Percentiles rank a stretch among this genome's conserved stretches.
Conservation (phyloP, 1,139 yeast genomes). For the Hyphopichia burtonii region DNA sequence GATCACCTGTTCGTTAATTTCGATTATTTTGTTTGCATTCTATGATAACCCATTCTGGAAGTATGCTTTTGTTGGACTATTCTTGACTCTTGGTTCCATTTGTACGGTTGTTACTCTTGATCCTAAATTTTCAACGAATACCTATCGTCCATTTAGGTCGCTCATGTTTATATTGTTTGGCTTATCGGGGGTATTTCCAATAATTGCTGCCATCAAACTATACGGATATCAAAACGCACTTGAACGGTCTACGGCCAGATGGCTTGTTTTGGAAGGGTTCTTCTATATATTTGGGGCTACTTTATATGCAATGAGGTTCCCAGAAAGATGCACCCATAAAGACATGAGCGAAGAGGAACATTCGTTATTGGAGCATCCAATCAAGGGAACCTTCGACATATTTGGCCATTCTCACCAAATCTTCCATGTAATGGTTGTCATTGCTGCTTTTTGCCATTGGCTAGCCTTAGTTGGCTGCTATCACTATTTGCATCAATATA, state of each 20-base stretch:
- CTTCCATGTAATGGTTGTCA: conserved; percentile 77
- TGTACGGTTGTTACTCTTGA: conserved; percentile 68
- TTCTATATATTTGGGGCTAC: conserved; percentile 78
- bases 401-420: conserved; percentile 88
- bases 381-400: conserved; percentile 52
- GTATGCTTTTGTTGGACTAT: conserved; percentile 45
- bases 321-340: conserved; percentile 67
- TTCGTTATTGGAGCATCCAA: conserved; percentile 13
- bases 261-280: conserved; percentile 68
- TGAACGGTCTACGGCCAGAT: conserved; percentile 53
- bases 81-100: conserved; percentile 53
- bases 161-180: conserved; percentile 80
- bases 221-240: conserved; percentile 42
- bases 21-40: conserved; percentile 68
- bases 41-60: conserved; percentile 47
- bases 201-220: conserved; percentile 46
- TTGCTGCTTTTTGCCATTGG: conserved; percentile 79
- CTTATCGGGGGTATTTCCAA: conserved; percentile 72
- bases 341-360: conserved; percentile 10
- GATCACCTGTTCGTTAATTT: conserved; percentile 72
- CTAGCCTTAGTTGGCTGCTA: conserved; percentile 63
- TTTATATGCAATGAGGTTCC: conserved; percentile 74
- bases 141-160: conserved; percentile 78
- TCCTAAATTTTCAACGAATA: conserved; percentile 63
- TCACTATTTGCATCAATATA: conserved; percentile 40